Conservation (phyloP, 257 asterid species). For the Dorcoceras hygrometricum region DNA sequence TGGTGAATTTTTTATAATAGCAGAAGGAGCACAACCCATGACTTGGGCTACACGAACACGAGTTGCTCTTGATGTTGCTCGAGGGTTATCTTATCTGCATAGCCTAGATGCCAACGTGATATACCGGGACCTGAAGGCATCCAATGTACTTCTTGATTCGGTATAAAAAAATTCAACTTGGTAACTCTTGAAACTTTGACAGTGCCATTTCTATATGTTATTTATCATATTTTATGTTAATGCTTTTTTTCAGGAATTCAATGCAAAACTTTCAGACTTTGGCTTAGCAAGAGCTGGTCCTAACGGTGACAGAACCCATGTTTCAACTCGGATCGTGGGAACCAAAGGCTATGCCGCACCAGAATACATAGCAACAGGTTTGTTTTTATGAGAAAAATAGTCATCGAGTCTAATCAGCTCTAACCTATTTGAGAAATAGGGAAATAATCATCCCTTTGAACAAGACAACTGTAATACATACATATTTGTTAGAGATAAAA, state of each 20-base stretch:
- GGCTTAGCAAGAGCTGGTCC: slow-evolving; percentile 63
- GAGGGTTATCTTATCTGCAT: slow-evolving; percentile 60
- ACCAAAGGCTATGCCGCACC: slow-evolving; percentile 63
- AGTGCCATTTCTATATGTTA: not conserved
- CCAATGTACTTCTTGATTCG: slow-evolving; percentile 63
- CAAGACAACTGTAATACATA: no score
- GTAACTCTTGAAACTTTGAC: not conserved
- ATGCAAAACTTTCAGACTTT: slow-evolving; percentile 55
- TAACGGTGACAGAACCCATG: slow-evolving; percentile 50
- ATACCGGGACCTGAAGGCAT: slow-evolving; percentile 67
- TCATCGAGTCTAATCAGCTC: not conserved
- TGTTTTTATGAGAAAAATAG: not conserved
- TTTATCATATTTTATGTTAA: not conserved
- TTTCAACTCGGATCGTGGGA: slow-evolving; percentile 53
- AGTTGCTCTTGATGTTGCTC: slow-evolving; percentile 57
- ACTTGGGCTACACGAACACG: slow-evolving; percentile 57
- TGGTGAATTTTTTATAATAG: not conserved
- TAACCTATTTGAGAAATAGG: not conserved
- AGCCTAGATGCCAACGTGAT: slow-evolving; percentile 55
- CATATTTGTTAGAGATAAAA: no score
- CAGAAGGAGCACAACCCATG: slow-evolving; percentile 62
- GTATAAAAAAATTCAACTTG: slow-evolving; percentile 25
- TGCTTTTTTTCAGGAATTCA: slow-evolving; percentile 39
- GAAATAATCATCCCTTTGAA: not conserved
- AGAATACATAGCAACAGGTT: slow-evolving; percentile 54